Evolutionary conservation across 768 basidiomycete genomes (phyloP), one percentile per base, ranked within the genome.

Genomic region (Auriscalpium vulgare): DNA sequence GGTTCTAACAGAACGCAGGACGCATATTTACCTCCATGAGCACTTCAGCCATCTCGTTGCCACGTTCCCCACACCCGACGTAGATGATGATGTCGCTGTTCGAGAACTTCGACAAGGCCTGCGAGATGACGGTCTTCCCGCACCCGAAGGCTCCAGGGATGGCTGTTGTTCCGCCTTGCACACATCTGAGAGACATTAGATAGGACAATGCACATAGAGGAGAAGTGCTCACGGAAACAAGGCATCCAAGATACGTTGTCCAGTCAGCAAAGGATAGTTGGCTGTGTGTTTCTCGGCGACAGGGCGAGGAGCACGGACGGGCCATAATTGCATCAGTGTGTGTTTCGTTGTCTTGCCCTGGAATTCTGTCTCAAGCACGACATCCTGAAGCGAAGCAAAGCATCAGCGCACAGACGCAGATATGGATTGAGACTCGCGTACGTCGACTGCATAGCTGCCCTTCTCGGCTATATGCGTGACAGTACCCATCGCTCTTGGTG

Each of bases 81-180:
- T 99, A 99, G 63, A 99, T 84, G 68, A 99, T 97, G 65, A 98
- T 97, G 70, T 98, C 95, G 63, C 94, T 97, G 77, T 99, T 99
- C 29, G 97, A 99, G 74, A 84, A 99, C 71, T 99, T 99, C 56
- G 95, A 97, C 62, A 98, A 76, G 17, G 95, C 95, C 74, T 97
- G 91, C 29, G 94, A 97, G 66, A 99, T 99, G 65, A 99, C 97
- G 34, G 95, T 98, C 78, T 97, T 97, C 65, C 93, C 93, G 66
- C 95, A 97, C 66, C 97, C 97, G 71, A 99, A 99, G 63, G 97
- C 97, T 62, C 97, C 97, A 21, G 97, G 97, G 73, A 98, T 99
- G 58, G 93, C 92, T 2, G 93, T 97, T 10, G 93, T 97, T 45
- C 93, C 93, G 55, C 93, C 93, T 75, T 97, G 93, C 0, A 97